Base-by-base conservation (phyloP, 495 filamentous ascomycete species). In the Lindgomyces ingoldianus region DNA sequence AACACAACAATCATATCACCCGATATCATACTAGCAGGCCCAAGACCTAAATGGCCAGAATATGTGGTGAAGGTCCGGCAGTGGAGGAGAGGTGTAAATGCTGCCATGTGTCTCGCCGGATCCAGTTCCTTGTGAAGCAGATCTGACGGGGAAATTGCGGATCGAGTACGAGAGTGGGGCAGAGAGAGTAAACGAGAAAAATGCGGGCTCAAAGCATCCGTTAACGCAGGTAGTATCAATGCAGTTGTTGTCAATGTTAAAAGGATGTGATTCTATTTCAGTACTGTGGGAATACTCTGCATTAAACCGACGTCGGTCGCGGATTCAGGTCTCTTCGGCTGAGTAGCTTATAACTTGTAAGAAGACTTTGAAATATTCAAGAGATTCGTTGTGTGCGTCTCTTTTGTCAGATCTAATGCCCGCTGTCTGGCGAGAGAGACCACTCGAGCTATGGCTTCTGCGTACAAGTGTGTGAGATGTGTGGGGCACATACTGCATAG, bases 1-100 rank as follows among this genome's bases (percentile, higher is more conserved):
- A 61, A 25, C n/a, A 61, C 57, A 19, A 21, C 18, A 9, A 61
- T 27, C 11, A 26, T 26, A 41, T 61, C 57, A 2, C 57, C 57
- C 10, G 45, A 51, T 27, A 51, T 52, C 57, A 61, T 61, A 25
- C 12, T 26, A n/a, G 57, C 45, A 29, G 57, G 57, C 18, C 57
- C 57, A 4, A 60, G 57, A 6, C 57, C 57, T 4, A 60, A 16
- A 25, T 36, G 45, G 9, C 57, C 57, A 12, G 25, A 39, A 2
- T 3, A 29, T 4, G 57, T 60, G 42, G 50, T 50, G 44, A 60
- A 60, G 2, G 50, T 8, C 18, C 57, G 42, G 26, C 54, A 36
- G 39, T 57, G 18, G 19, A 45, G 21, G 12, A 59, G 56, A 12
- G 26, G 42, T 19, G 41, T 3, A 8, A 49, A n/a, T 18, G 41